Evolutionary conservation across 768 basidiomycete genomes (phyloP).

Genomic region (Russula lepida): DNA sequence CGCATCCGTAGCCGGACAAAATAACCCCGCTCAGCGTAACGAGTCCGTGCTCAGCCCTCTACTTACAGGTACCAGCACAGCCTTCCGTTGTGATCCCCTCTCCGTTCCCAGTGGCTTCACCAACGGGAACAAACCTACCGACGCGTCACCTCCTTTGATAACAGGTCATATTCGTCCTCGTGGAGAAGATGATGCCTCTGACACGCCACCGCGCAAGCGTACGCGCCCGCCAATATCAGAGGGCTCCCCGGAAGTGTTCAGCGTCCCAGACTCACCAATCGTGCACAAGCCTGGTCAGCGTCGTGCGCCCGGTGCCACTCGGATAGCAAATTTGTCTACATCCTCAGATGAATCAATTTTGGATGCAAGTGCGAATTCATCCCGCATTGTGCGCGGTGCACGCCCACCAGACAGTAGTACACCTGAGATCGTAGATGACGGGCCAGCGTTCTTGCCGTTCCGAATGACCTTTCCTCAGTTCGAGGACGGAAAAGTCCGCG

Average conservation of each 20-base stretch:
- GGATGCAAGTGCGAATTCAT: slow-evolving; percentile 25
- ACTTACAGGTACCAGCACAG: slow-evolving; percentile 31
- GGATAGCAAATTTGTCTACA: slow-evolving; percentile 33
- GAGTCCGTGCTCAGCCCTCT: slow-evolving; percentile 33
- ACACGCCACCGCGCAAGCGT: slow-evolving; percentile 64
- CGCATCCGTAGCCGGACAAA: slow-evolving; percentile 33
- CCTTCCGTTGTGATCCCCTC: slow-evolving; percentile 7
- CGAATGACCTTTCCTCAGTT: slow-evolving; percentile 53
- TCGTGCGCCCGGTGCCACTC: slow-evolving; percentile 33
- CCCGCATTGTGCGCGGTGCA: slow-evolving; percentile 27
- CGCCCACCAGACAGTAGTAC: slow-evolving; percentile 14
- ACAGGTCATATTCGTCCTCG: slow-evolving; percentile 32
- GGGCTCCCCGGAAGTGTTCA: slow-evolving; percentile 34
- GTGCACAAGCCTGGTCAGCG: slow-evolving; percentile 45
- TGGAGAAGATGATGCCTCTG: slow-evolving; percentile 32
- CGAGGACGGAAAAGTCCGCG: slow-evolving; percentile 36
- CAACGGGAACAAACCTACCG: slow-evolving; percentile 28
- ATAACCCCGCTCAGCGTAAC: slow-evolving; percentile 35
- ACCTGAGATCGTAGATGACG: slow-evolving; percentile 21
- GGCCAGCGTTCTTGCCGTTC: slow-evolving; percentile 45
- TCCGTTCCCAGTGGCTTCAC: slow-evolving; percentile 13
- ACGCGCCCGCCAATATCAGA: slow-evolving; percentile 41
- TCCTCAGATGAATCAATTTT: slow-evolving; percentile 67
- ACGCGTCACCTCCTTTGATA: slow-evolving; percentile 47
- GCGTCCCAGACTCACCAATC: slow-evolving; percentile 47